Conservation (phyloP, 2,329 filamentous ascomycete genomes). For the Hypoxylon sp. region DNA sequence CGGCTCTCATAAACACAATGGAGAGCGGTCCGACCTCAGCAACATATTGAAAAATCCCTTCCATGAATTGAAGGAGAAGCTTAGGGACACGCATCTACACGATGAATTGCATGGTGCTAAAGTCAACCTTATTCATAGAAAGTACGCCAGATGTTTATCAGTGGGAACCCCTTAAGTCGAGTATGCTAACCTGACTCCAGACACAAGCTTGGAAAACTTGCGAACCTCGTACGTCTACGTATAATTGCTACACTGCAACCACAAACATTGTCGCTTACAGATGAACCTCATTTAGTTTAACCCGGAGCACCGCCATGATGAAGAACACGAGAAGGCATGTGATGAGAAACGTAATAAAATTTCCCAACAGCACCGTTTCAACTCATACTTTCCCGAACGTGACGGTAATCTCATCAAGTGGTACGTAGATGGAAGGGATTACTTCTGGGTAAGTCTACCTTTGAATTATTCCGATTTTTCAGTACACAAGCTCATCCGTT, state of each 20-base stretch:
- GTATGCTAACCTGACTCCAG: slow-evolving; percentile 50
- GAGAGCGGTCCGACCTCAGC: slow-evolving; percentile 54
- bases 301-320: slow-evolving; percentile 90
- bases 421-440: slow-evolving; percentile 96
- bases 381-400: slow-evolving; percentile 91
- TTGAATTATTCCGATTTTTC: background rate
- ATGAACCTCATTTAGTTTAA: slow-evolving; percentile 72
- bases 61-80: slow-evolving; percentile 65
- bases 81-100: slow-evolving; percentile 68
- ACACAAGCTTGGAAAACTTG: slow-evolving; percentile 74
- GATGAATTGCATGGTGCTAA: slow-evolving; percentile 72
- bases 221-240: slow-evolving; percentile 67
- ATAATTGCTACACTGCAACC: slow-evolving; percentile 3
- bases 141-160: slow-evolving; percentile 58
- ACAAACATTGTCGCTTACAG: slow-evolving; percentile 28
- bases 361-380: slow-evolving; percentile 82
- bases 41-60: slow-evolving; percentile 67
- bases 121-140: slow-evolving; percentile 70
- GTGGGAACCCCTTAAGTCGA: background rate
- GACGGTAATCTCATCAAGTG: slow-evolving; percentile 92
- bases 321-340: slow-evolving; percentile 87
- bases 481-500: background rate
- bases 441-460: slow-evolving; percentile 78
- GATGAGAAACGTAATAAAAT: slow-evolving; percentile 84
- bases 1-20: slow-evolving; percentile 37